Conservation (phyloP, 1,284 basidiomycete genomes). For the Cutaneotrichosporon arboriforme region DNA sequence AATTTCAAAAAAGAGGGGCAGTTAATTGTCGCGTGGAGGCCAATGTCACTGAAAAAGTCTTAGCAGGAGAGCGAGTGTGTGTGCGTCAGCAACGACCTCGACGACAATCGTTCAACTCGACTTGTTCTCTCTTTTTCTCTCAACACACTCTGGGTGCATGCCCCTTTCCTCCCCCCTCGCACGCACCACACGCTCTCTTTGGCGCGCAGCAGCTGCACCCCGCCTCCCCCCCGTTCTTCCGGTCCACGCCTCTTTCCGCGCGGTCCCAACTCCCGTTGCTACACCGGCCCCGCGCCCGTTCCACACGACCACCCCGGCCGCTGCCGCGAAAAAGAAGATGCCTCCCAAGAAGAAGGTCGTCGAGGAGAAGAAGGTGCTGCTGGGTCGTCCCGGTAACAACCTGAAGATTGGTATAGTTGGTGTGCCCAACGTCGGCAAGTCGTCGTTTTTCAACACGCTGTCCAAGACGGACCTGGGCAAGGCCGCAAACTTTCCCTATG, state of each 20-base stretch:
- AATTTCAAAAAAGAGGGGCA: too few relatives aligned
- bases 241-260: neutral
- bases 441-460: constrained; percentile 89
- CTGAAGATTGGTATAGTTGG: constrained; percentile 87
- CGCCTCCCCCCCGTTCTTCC: neutral
- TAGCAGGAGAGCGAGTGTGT: too few relatives aligned
- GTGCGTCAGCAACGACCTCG: too few relatives aligned
- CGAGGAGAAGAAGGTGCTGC: constrained; percentile 73
- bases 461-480: constrained; percentile 90
- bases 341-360: constrained; percentile 70
- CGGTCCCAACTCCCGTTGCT: neutral
- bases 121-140: too few relatives aligned
- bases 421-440: constrained; percentile 90
- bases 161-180: neutral
- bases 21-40: too few relatives aligned
- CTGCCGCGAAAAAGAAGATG: constrained; percentile 57
- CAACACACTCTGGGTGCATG: neutral
- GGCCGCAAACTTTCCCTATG: constrained; percentile 97
- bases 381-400: constrained; percentile 89
- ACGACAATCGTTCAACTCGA: too few relatives aligned
- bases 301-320: neutral
- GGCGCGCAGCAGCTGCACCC: neutral
- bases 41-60: too few relatives aligned
- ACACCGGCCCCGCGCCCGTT: neutral
- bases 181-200: neutral